Conservation (phyloP, 2,329 filamentous ascomycete genomes). For the Scopulariopsis brevicaulis region DNA sequence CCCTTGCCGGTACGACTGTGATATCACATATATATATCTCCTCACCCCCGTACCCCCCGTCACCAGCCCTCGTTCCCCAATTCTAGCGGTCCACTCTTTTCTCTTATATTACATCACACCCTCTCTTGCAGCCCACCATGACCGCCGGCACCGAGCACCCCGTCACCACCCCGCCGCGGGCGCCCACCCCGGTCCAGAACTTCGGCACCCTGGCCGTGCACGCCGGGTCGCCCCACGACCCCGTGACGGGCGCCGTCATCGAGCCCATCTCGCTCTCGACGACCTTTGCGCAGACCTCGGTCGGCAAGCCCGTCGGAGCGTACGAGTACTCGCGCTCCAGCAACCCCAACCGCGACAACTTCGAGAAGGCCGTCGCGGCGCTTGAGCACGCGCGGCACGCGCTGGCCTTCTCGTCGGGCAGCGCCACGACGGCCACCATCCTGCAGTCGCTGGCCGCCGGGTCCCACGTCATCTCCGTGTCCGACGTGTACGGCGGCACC, state of each 20-base stretch:
- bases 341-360: slow-evolving; percentile 93
- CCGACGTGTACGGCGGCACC: slow-evolving; percentile 95
- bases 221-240: slow-evolving; percentile 83
- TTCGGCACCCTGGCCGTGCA: slow-evolving; percentile 95
- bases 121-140: slow-evolving; percentile 11
- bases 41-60: background rate
- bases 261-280: slow-evolving; percentile 93
- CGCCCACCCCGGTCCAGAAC: slow-evolving; percentile 56
- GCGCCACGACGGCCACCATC: slow-evolving; percentile 84
- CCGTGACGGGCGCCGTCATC: slow-evolving; percentile 87
- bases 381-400: slow-evolving; percentile 89
- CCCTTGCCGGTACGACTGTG: background rate
- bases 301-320: slow-evolving; percentile 74
- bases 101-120: background rate
- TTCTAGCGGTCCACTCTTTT: background rate
- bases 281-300: slow-evolving; percentile 84
- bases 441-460: slow-evolving; percentile 85
- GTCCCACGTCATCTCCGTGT: slow-evolving; percentile 91
- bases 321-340: slow-evolving; percentile 92
- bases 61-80: background rate
- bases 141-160: slow-evolving; percentile 18
- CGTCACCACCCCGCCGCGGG: slow-evolving; percentile 14
- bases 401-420: slow-evolving; percentile 88
- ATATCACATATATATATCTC: background rate
- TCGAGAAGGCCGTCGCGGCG: slow-evolving; percentile 81